These are phyloP conservation scores for Raphidocelis subcapitata DNA, from an alignment of 139 green algal species.

Conservation along the genomic window DNA sequence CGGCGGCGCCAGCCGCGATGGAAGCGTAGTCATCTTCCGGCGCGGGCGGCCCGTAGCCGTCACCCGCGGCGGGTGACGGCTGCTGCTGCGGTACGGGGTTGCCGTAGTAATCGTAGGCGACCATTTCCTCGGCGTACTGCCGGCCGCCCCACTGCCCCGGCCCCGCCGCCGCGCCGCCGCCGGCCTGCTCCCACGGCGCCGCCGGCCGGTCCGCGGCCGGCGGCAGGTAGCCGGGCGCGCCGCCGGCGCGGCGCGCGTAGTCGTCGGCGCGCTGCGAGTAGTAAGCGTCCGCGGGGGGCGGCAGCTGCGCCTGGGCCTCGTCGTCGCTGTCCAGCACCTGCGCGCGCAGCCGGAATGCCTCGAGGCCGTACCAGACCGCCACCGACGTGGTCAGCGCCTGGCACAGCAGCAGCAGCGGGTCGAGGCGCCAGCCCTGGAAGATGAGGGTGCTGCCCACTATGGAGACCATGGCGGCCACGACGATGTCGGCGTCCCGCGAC, in stretches of 20 bases:
- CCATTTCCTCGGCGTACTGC: constrained; percentile 5
- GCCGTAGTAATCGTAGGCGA: constrained; percentile 35
- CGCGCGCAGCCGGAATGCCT: constrained; percentile 52
- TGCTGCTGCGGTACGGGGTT: constrained; percentile 32
- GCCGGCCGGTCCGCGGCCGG: background rate
- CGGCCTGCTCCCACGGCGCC: constrained; percentile 11
- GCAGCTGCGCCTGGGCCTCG: constrained; percentile 6
- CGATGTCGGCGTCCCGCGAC: constrained; percentile 63
- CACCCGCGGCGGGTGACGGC: background rate
- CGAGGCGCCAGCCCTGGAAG: constrained; percentile 72
- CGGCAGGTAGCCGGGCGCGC: constrained; percentile 8
- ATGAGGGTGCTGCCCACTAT: constrained; percentile 71
- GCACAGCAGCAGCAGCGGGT: constrained; percentile 67
- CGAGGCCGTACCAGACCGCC: constrained; percentile 58
- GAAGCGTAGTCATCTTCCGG: background rate
- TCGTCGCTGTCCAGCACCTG: constrained; percentile 1
- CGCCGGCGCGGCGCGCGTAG: background rate
- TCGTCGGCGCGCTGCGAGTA: background rate
- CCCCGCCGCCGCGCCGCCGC: constrained; percentile 10
- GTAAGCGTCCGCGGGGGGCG: background rate
- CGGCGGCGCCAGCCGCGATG: constrained; percentile 11
- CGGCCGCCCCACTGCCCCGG: background rate
- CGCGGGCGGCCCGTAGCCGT: constrained; percentile 1
- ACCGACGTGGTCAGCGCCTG: constrained; percentile 62
- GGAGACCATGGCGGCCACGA: constrained; percentile 63